Conservation (phyloP, 1,284 basidiomycete genomes). For the Farysia itapuensis region DNA sequence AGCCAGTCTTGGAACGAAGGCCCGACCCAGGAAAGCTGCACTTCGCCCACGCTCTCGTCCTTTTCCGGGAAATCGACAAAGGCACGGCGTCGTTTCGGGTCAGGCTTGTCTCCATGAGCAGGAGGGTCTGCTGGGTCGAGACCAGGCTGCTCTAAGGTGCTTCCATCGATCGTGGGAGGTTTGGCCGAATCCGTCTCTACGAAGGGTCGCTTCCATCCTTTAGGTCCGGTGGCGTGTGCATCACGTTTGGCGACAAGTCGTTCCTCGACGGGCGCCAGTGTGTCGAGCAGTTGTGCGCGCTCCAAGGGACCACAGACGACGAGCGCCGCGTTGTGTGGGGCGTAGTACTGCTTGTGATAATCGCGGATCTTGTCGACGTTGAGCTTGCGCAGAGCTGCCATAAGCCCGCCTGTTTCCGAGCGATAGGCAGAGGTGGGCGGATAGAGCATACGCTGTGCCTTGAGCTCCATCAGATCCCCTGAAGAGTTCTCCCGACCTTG, state of each 20-base stretch:
- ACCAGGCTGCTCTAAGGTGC: slow-evolving; percentile 29
- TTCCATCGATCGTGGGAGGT: slow-evolving; percentile 63
- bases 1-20: slow-evolving; percentile 74
- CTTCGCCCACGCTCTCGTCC: slow-evolving; percentile 90
- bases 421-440: slow-evolving; percentile 83
- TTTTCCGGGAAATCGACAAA: slow-evolving; percentile 93
- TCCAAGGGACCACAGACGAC: slow-evolving; percentile 79
- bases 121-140: slow-evolving; percentile 48
- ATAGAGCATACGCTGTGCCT: slow-evolving; percentile 69
- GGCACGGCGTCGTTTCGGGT: slow-evolving; percentile 62
- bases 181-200: slow-evolving; percentile 78
- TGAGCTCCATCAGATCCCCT: slow-evolving; percentile 82
- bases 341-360: slow-evolving; percentile 89
- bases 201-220: slow-evolving; percentile 91
- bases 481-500: slow-evolving; percentile 93
- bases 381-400: slow-evolving; percentile 84
- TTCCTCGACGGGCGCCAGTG: slow-evolving; percentile 63
- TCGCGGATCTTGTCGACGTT: slow-evolving; percentile 83
- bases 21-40: slow-evolving; percentile 78
- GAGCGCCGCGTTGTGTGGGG: slow-evolving; percentile 87
- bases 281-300: slow-evolving; percentile 66
- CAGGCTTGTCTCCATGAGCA: slow-evolving; percentile 16
- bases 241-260: slow-evolving; percentile 38
- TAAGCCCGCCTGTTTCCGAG: slow-evolving; percentile 93
- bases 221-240: slow-evolving; percentile 69